These are phyloP conservation scores for Starmerella vitae DNA, from an alignment of 805 yeast species.

Conservation along the genomic window DNA sequence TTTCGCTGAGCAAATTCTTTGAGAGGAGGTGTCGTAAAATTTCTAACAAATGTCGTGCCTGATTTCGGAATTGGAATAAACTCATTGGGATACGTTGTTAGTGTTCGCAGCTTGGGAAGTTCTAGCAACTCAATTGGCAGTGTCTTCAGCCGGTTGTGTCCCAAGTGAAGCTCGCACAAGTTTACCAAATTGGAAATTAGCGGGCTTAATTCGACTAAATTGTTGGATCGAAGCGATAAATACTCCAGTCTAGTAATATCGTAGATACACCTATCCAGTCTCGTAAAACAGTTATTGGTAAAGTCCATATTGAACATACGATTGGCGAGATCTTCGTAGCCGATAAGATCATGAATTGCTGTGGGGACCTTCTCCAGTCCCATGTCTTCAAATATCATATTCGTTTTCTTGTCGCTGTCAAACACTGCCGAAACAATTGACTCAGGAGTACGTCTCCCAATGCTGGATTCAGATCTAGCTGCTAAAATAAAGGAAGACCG, in stretches of 20 bases:
- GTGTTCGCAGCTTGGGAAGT: conserved; percentile 21
- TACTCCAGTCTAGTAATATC: conserved; percentile 26
- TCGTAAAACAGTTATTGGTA: conserved; percentile 22
- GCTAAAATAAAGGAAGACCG: conserved; percentile 3
- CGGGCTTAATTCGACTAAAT: conserved; percentile 25
- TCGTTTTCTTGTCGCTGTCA: conserved; percentile 3
- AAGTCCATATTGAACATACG: conserved; percentile 25
- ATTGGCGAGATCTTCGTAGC: conserved; percentile 18
- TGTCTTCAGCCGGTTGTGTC: conserved; percentile 25
- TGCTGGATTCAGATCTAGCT: conserved; percentile 6
- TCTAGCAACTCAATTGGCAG: conserved; percentile 29
- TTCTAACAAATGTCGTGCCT: neutral
- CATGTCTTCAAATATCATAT: conserved; percentile 18
- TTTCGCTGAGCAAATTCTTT: neutral
- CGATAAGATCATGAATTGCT: conserved; percentile 27
- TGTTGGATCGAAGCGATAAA: conserved; percentile 27
- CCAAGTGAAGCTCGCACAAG: conserved; percentile 28
- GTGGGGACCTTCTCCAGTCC: conserved; percentile 25
- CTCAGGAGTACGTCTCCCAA: conserved; percentile 3
- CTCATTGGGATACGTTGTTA: conserved; percentile 30
- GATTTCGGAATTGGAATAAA: conserved; percentile 20
- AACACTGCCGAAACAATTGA: conserved; percentile 5
- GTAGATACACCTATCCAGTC: conserved; percentile 25
- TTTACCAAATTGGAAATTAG: conserved; percentile 24
- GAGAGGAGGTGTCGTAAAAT: neutral